phyloP scores from a whole-genome alignment of 352 stramenopile genomes.

The Phytophthora tubulina region DNA sequence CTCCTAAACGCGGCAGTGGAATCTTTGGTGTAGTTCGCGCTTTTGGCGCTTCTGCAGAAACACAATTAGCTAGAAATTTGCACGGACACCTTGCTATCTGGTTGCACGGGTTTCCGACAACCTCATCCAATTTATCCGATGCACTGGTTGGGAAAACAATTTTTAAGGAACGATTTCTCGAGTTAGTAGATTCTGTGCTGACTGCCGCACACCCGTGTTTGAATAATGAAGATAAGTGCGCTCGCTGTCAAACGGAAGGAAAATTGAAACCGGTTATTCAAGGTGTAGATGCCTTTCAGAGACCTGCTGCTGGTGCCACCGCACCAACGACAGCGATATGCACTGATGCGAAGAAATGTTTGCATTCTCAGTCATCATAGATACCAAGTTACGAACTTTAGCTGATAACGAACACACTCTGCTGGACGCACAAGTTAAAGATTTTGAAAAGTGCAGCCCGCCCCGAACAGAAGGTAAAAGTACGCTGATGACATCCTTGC shows the following conservation, averaged over 20 bases:
- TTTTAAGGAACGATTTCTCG: neutral
- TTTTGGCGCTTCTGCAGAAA: conserved; percentile 35
- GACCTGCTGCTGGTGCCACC: neutral
- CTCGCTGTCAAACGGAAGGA: neutral
- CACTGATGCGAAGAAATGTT: no score
- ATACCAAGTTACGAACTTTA: no score
- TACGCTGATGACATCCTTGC: no score
- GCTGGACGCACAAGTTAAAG: no score
- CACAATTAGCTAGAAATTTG: conserved; percentile 38
- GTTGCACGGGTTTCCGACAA: conserved; percentile 38
- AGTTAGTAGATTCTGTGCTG: neutral
- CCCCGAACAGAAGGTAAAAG: no score
- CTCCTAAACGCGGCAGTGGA: conserved; percentile 18
- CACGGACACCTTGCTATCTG: conserved; percentile 40
- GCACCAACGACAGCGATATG: no score
- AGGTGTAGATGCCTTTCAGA: conserved; percentile 15
- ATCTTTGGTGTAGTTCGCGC: conserved; percentile 42
- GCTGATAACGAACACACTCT: no score
- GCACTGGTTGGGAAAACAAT: neutral
- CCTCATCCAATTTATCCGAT: neutral
- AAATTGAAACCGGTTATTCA: neutral
- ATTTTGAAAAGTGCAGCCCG: no score
- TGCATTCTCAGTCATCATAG: no score
- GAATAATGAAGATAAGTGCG: neutral
- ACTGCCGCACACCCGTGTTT: conserved; percentile 5